These are phyloP conservation scores for Omphalotus olearius DNA, from an alignment of 1,284 basidiomycete genomes.

Conservation along the genomic window DNA sequence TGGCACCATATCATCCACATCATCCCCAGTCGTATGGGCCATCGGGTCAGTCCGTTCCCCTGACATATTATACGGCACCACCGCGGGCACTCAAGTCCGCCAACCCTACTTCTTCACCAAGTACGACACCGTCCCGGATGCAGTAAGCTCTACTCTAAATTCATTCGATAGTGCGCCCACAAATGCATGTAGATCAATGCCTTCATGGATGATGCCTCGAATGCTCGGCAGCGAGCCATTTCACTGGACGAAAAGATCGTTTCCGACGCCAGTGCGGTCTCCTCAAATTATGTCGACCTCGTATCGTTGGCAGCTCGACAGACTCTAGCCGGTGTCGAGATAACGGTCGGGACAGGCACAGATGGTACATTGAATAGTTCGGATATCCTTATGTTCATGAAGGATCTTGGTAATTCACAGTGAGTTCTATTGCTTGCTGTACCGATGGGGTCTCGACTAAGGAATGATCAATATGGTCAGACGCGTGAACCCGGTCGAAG, in stretches of 20 bases:
- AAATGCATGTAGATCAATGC: not conserved
- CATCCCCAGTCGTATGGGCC: constrained; percentile 3
- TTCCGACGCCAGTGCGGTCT: constrained; percentile 8
- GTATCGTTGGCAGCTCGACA: constrained; percentile 35
- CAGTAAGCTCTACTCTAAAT: not conserved
- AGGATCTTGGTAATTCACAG: constrained; percentile 23
- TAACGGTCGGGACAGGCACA: constrained; percentile 17
- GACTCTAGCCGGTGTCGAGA: constrained; percentile 24
- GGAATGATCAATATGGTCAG: constrained; percentile 34
- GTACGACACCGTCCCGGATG: not conserved
- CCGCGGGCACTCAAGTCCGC: constrained; percentile 2
- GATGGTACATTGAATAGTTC: constrained; percentile 27
- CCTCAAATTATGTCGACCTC: constrained; percentile 30
- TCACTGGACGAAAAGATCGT: constrained; percentile 9
- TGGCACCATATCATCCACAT: not conserved
- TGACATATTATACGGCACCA: constrained; percentile 1
- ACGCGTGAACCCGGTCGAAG: constrained; percentile 57
- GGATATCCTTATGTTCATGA: constrained; percentile 33
- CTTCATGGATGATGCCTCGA: constrained; percentile 2
- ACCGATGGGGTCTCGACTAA: constrained; percentile 23
- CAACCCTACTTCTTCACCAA: constrained; percentile 4
- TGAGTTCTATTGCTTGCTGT: constrained; percentile 1
- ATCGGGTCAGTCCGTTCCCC: not conserved
- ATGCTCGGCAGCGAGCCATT: constrained; percentile 7
- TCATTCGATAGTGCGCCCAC: not conserved